Evolutionary conservation across 2,329 filamentous ascomycete genomes (phyloP), one percentile per base, ranked within the genome.

Genomic region (Phialocephala subalpina): DNA sequence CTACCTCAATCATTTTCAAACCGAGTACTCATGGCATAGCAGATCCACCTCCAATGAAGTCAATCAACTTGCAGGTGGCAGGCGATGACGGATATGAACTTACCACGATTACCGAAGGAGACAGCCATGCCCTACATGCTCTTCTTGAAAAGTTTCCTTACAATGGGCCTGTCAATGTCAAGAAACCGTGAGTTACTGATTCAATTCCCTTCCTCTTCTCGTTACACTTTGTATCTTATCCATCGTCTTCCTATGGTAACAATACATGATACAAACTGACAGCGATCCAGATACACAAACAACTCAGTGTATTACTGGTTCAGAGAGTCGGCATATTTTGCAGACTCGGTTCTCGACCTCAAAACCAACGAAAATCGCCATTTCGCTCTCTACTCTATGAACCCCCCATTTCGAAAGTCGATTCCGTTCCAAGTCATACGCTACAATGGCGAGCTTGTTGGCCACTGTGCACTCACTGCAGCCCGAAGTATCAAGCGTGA

Each of bases 371-470:
- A 33, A 29, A 7, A 53, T 9, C 49, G 49, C 8, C 25, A 53
- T 14, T 22, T 9, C 9, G 5, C 11, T 22, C 29, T 53, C 49
- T 22, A 59, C 25, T 3, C 12, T 18, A 16, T 14, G 18, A 33
- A 8, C 14, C 25, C 49, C 14, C 25, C 49, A 22, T 16, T 18
- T 6, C 11, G 11, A 29, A 22, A 9, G 2, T n/a, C 49, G 7
- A 42, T 62, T 25, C 60, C 47, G 25, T 33, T 40, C n/a, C 56
- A 55, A 42, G n/a, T 22, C 25, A 64, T 64, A 14, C 62, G 62
- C 8, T 27, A 64, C 22, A 60, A 64, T 1, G 56, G 33, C 35
- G 33, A 29, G 38, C 20, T 62, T 2, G 36, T 61, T 14, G 55
- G 63, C 25, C 60, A 42, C 14, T 47, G 42, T 25, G 22, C 49